A percentile compares a stretch with the other conserved stretches of the same genome.
Evolutionary conservation across 345 rosid genomes (phyloP).

Genomic region (Conringia planisiliqua): DNA sequence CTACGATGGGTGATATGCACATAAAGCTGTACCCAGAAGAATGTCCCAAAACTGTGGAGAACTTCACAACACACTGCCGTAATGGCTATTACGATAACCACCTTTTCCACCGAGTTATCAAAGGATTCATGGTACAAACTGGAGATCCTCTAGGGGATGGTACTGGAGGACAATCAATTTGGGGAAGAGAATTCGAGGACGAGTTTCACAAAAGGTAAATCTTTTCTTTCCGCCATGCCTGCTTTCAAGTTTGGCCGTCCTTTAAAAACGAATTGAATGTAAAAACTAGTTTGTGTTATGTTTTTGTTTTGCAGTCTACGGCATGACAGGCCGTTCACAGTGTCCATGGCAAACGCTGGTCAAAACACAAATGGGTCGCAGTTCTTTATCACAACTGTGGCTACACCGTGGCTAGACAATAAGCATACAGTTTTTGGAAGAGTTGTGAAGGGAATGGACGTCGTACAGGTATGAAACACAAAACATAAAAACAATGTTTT

Average conservation of each 20-base stretch:
- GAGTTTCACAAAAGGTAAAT: conserved; percentile 96
- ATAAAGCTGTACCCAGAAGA: conserved; percentile 95
- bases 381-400: conserved; percentile 92
- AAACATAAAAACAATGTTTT: background rate
- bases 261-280: background rate
- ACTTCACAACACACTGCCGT: conserved; percentile 90
- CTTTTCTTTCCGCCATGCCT: background rate
- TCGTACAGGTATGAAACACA: conserved; percentile 67
- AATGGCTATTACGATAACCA: conserved; percentile 97
- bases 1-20: conserved; percentile 95
- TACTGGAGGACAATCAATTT: conserved; percentile 97
- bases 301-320: conserved; percentile 55
- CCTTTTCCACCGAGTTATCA: conserved; percentile 91
- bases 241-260: background rate
- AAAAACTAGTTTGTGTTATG: background rate
- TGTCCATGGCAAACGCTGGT: conserved; percentile 96
- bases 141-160: conserved; percentile 99
- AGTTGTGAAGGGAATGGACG: conserved; percentile 94
- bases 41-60: conserved; percentile 99
- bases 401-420: conserved; percentile 98
- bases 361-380: conserved; percentile 91
- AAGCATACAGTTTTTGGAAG: conserved; percentile 96
- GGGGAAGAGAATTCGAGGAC: conserved; percentile 99
- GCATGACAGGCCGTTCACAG: conserved; percentile 91
- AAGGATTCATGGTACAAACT: conserved; percentile 97